phyloP scores from a whole-genome alignment of 345 rosid genomes.

The Theobroma cacao region DNA sequence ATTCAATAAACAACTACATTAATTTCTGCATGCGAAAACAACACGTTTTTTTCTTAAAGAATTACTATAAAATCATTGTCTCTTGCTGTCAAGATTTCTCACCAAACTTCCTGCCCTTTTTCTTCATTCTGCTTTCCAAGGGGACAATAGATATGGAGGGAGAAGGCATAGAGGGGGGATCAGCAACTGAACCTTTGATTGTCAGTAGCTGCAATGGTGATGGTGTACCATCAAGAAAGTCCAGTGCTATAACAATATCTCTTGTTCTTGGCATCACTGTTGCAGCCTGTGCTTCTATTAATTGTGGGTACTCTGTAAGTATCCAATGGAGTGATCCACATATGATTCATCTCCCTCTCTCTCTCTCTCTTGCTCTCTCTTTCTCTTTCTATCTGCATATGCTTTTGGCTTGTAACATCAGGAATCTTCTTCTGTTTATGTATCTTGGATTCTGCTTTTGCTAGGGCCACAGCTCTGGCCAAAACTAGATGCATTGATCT shows the following conservation, averaged over 20 bases:
- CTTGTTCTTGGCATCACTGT: slow-evolving; percentile 3
- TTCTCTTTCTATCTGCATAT: too few relatives aligned
- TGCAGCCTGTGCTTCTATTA: not conserved
- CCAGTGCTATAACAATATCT: not conserved
- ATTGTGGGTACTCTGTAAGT: slow-evolving; percentile 3
- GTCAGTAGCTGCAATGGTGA: not conserved
- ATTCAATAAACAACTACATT: not conserved
- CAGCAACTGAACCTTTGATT: not conserved
- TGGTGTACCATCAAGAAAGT: not conserved
- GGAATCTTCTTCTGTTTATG: not conserved
- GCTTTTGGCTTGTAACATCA: not conserved
- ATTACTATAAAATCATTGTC: too few relatives aligned
- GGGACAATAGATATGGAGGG: not conserved
- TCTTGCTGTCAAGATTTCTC: too few relatives aligned
- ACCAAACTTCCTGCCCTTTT: not conserved
- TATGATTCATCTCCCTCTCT: not conserved
- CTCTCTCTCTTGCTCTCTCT: too few relatives aligned
- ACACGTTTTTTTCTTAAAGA: too few relatives aligned
- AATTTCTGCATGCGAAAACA: too few relatives aligned
- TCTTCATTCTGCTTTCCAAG: not conserved
- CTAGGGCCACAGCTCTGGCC: too few relatives aligned
- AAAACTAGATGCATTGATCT: not conserved
- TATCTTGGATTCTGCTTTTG: too few relatives aligned
- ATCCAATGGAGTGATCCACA: not conserved
- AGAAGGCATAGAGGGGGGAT: not conserved